These are phyloP conservation scores for Mentha longifolia DNA, from an alignment of 257 asterid genomes.

Conservation along the genomic window DNA sequence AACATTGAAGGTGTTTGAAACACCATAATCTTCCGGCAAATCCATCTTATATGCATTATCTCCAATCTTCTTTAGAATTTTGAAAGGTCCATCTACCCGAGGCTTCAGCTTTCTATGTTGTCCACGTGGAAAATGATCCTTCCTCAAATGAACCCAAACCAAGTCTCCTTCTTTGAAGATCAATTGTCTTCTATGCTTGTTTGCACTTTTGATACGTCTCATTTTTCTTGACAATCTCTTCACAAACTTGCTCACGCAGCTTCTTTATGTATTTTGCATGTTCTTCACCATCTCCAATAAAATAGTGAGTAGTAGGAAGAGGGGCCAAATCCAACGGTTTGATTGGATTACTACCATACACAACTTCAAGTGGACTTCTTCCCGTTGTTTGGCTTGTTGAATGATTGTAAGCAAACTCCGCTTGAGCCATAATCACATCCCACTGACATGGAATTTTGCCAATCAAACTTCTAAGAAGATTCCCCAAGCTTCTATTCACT, in stretches of 20 bases:
- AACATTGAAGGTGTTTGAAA: neutral
- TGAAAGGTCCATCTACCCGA: slow-evolving; percentile 12
- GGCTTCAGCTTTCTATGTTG: slow-evolving; percentile 1
- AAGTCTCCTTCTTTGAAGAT: slow-evolving; percentile 4
- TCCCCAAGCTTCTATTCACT: slow-evolving; percentile 7
- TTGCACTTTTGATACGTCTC: neutral
- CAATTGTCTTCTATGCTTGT: neutral
- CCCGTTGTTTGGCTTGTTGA: neutral
- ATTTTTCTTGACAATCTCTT: neutral
- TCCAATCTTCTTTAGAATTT: neutral
- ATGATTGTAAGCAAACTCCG: neutral
- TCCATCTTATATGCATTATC: slow-evolving; percentile 8
- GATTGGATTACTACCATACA: neutral
- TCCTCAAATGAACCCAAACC: slow-evolving; percentile 15
- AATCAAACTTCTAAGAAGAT: slow-evolving; percentile 1
- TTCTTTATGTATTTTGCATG: neutral
- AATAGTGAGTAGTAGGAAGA: neutral
- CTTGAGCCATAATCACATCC: neutral
- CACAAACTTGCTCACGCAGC: neutral
- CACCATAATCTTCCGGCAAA: neutral
- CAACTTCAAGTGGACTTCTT: slow-evolving; percentile 6
- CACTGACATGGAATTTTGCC: neutral
- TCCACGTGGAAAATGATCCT: slow-evolving; percentile 5
- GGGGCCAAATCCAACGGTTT: slow-evolving; percentile 4
- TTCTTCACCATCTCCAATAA: neutral